These are phyloP conservation scores for Phellopilus nigrolimitatus DNA, from an alignment of 1,284 basidiomycete species.

Conservation along the genomic window DNA sequence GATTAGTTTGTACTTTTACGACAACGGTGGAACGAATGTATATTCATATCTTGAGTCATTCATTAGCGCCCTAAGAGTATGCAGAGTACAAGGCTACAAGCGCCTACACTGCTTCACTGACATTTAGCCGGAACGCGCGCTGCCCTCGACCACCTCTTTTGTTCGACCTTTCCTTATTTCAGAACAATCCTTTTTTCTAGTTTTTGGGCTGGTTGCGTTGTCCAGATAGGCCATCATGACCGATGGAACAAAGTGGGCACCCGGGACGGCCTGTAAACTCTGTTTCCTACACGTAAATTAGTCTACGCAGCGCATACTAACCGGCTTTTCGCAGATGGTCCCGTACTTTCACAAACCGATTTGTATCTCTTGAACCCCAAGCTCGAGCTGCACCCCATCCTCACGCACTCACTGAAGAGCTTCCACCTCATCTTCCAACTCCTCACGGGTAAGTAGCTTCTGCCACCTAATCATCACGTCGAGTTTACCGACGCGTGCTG, in stretches of 20 bases:
- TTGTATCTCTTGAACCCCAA: constrained; percentile 65
- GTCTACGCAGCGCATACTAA: neutral
- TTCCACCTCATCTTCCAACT: constrained; percentile 73
- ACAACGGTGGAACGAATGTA: too few relatives aligned
- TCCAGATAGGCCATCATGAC: constrained; percentile 3
- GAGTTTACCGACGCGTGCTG: constrained; percentile 5
- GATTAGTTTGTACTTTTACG: too few relatives aligned
- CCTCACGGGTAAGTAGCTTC: constrained; percentile 44
- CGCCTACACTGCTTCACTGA: too few relatives aligned
- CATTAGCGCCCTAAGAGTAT: too few relatives aligned
- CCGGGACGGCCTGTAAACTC: constrained; percentile 23
- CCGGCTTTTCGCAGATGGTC: constrained; percentile 52
- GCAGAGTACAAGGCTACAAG: too few relatives aligned
- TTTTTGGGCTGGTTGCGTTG: neutral
- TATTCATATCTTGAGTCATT: too few relatives aligned
- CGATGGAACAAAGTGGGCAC: constrained; percentile 22
- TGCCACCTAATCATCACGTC: neutral
- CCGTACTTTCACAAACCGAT: constrained; percentile 64
- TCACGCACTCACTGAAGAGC: constrained; percentile 41
- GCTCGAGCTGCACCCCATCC: constrained; percentile 67
- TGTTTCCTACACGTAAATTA: neutral
- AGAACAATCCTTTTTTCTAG: too few relatives aligned
- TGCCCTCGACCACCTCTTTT: too few relatives aligned
- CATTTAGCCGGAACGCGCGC: too few relatives aligned
- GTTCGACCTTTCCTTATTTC: too few relatives aligned